phyloP scores from a whole-genome alignment of 805 yeast species.

The Lipomyces yamadae region DNA sequence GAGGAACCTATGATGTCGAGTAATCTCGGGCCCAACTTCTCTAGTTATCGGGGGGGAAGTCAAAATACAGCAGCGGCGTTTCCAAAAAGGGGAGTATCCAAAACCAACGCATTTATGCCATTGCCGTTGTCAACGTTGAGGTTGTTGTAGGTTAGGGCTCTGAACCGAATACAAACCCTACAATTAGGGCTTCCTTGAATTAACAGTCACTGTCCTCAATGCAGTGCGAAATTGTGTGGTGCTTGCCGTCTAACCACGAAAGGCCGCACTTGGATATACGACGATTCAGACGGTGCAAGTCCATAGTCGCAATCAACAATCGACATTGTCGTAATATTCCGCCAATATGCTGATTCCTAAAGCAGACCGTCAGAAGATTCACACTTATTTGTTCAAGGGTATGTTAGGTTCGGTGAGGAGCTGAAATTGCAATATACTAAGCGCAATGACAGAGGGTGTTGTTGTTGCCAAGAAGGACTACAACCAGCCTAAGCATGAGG shows the following conservation, averaged over 20 bases:
- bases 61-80: too few species aligned
- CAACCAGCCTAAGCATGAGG: conserved; percentile 96
- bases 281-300: neutral
- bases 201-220: neutral
- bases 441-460: conserved; percentile 80
- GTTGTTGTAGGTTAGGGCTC: too few species aligned
- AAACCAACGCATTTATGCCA: too few species aligned
- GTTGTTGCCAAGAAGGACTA: conserved; percentile 97
- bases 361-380: conserved; percentile 99
- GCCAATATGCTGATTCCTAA: conserved; percentile 95
- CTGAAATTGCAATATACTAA: neutral
- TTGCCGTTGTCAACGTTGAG: too few species aligned
- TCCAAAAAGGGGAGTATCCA: too few species aligned
- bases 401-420: conserved; percentile 51
- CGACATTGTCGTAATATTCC: neutral
- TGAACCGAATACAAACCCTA: too few species aligned
- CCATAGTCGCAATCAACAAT: neutral
- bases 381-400: conserved; percentile 98
- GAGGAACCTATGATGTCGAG: too few species aligned
- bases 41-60: too few species aligned
- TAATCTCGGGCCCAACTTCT: too few species aligned
- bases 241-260: neutral
- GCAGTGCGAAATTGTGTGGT: neutral
- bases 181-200: too few species aligned
- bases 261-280: neutral